A percentile compares a stretch with the other conserved stretches of the same genome.
phyloP scores from a whole-genome alignment of 352 stramenopile genomes.

The Globisporangium uncinulatum region DNA sequence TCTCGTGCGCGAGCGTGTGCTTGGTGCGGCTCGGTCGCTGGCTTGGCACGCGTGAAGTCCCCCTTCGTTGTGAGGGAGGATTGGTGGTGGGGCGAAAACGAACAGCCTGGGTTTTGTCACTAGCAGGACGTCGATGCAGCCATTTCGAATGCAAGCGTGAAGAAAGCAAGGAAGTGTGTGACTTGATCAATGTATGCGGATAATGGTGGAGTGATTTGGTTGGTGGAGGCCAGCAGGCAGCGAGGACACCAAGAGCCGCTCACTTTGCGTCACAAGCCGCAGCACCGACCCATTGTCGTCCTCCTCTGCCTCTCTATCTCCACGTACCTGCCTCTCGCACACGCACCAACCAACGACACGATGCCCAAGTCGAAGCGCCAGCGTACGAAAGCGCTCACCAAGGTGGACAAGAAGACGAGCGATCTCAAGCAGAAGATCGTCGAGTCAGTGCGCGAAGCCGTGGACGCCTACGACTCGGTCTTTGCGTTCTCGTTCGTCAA shows the following conservation, averaged over 20 bases:
- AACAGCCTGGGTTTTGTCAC: background rate
- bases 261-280: constrained; percentile 9
- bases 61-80: background rate
- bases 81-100: constrained; percentile 41
- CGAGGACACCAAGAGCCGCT: constrained; percentile 13
- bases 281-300: background rate
- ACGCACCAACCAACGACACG: background rate
- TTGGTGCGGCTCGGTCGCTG: no score
- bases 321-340: background rate
- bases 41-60: no score
- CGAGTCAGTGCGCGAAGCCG: constrained; percentile 89
- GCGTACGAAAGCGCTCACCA: constrained; percentile 90
- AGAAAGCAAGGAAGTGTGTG: background rate
- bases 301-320: background rate
- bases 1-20: no score
- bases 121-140: background rate
- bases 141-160: background rate
- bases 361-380: constrained; percentile 89
- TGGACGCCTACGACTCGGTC: constrained; percentile 91
- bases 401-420: constrained; percentile 94
- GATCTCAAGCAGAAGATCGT: constrained; percentile 96
- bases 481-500: constrained; percentile 98
- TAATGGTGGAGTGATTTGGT: constrained; percentile 27
- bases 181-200: constrained; percentile 3
- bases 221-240: constrained; percentile 27